Conservation (phyloP, 2,329 filamentous ascomycete genomes). For the Cercospora sp. region DNA sequence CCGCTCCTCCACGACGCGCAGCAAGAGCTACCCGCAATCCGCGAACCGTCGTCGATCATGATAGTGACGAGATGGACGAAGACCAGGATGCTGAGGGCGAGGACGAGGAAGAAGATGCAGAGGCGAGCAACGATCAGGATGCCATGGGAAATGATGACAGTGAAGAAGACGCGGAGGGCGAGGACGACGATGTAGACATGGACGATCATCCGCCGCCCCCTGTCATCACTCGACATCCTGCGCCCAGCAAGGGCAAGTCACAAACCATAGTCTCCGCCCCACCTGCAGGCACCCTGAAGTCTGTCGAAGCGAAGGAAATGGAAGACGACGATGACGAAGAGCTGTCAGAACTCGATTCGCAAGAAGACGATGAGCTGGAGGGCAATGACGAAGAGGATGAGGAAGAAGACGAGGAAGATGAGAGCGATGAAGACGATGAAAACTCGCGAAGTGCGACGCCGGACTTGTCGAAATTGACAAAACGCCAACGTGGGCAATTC, state of each 20-base stretch:
- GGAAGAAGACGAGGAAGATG: slow-evolving; percentile 44
- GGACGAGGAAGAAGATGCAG: slow-evolving; percentile 36
- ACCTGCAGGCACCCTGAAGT: slow-evolving; percentile 38
- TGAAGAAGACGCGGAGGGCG: slow-evolving; percentile 38
- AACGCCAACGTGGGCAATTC: slow-evolving; percentile 62
- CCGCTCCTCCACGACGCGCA: slow-evolving; percentile 32
- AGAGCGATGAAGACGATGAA: slow-evolving; percentile 51
- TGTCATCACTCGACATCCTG: slow-evolving; percentile 33
- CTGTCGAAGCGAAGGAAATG: slow-evolving; percentile 54
- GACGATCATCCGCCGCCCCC: slow-evolving; percentile 38
- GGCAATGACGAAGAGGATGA: slow-evolving; percentile 46
- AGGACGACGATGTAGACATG: slow-evolving; percentile 41
- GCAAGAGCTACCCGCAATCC: slow-evolving; percentile 40
- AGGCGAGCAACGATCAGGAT: slow-evolving; percentile 31
- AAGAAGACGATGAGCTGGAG: slow-evolving; percentile 34
- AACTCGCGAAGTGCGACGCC: slow-evolving; percentile 59
- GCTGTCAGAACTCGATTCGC: slow-evolving; percentile 41
- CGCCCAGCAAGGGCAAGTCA: slow-evolving; percentile 29
- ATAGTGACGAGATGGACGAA: slow-evolving; percentile 30
- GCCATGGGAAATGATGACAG: slow-evolving; percentile 28
- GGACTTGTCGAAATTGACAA: slow-evolving; percentile 66
- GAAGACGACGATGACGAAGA: slow-evolving; percentile 54
- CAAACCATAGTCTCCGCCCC: slow-evolving; percentile 37
- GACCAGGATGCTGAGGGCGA: slow-evolving; percentile 30
- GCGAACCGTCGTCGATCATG: slow-evolving; percentile 38